phyloP scores from a whole-genome alignment of 1,139 yeast species.

The Hansenula lynferdii region DNA sequence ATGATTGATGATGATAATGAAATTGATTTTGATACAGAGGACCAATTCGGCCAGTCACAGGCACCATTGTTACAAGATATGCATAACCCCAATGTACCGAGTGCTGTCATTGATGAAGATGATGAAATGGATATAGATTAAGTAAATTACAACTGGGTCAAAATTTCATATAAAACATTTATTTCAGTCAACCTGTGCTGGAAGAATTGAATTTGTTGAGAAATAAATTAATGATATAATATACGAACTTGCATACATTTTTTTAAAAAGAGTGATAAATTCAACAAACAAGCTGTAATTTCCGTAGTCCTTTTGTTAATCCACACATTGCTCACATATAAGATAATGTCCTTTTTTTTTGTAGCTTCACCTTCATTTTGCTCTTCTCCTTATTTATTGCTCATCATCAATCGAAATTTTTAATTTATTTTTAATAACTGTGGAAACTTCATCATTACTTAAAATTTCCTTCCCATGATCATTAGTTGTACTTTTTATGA shows the following conservation, averaged over 20 bases:
- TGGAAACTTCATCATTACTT: constrained; percentile 27
- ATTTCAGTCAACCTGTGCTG: not conserved
- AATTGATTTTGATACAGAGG: not conserved
- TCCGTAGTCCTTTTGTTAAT: too few relatives aligned
- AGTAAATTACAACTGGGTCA: not conserved
- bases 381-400: not conserved
- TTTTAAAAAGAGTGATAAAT: not conserved
- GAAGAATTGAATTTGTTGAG: not conserved
- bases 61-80: not conserved
- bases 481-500: constrained; percentile 24
- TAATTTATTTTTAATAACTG: constrained; percentile 28
- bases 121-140: constrained; percentile 10
- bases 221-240: not conserved
- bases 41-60: not conserved
- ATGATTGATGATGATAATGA: constrained; percentile 7
- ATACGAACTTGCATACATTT: not conserved
- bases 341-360: not conserved
- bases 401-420: constrained; percentile 27
- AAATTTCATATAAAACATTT: not conserved
- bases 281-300: not conserved
- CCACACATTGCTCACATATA: too few relatives aligned
- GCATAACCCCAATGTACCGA: not conserved
- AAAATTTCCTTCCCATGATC: constrained; percentile 26
- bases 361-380: not conserved
- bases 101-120: constrained; percentile 1